phyloP scores from a whole-genome alignment of 495 filamentous ascomycete species.

The Penicillium manginii region DNA sequence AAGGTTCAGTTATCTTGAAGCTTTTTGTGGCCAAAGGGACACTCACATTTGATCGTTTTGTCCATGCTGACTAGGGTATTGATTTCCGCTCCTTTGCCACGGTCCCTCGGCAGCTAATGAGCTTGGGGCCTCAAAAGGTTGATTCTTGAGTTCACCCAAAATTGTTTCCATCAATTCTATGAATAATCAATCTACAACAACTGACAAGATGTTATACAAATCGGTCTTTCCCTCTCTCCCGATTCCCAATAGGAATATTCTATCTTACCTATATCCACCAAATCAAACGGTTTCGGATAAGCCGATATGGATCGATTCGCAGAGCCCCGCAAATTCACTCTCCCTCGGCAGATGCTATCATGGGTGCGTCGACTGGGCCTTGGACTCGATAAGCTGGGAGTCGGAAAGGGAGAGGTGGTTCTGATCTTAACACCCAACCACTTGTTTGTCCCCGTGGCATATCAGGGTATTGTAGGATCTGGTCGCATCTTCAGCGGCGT shows the following conservation, averaged over 20 bases:
- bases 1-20: too few relatives aligned
- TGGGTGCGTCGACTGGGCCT: constrained; percentile 46
- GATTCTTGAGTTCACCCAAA: too few relatives aligned
- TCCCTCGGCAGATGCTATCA: constrained; percentile 44
- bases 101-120: too few relatives aligned
- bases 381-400: constrained; percentile 41
- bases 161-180: too few relatives aligned
- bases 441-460: constrained; percentile 50
- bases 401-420: constrained; percentile 44
- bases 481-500: constrained; percentile 67
- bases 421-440: constrained; percentile 53
- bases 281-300: constrained; percentile 34
- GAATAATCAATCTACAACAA: too few relatives aligned
- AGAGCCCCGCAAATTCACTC: constrained; percentile 29
- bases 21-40: too few relatives aligned
- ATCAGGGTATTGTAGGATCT: constrained; percentile 55
- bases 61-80: too few relatives aligned
- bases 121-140: too few relatives aligned
- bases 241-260: constrained; percentile 46
- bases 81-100: too few relatives aligned
- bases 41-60: too few relatives aligned
- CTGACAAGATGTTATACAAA: too few relatives aligned
- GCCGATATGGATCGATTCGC: constrained; percentile 51
- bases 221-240: constrained; percentile 31
- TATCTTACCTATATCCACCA: constrained; percentile 49